Percentiles rank a stretch among this genome's conserved stretches.
Evolutionary conservation across 805 yeast species (phyloP).

Genomic region (Ogataea philodendri): DNA sequence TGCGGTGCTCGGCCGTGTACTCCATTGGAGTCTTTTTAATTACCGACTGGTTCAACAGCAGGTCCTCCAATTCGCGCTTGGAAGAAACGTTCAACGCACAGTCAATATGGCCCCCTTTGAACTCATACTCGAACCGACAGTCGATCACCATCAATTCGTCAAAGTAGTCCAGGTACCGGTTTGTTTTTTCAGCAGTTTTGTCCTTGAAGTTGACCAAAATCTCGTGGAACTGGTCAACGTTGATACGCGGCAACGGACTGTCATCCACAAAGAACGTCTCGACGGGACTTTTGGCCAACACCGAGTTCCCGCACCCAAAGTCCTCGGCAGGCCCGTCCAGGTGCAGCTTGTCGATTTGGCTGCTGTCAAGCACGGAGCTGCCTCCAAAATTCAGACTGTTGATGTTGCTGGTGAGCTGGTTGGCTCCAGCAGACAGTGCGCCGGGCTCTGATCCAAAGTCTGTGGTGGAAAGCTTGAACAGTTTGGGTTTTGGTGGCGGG

Average conservation of each 20-base stretch:
- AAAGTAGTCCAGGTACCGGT: conserved; percentile 43
- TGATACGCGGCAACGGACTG: conserved; percentile 71
- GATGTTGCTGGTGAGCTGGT: conserved; percentile 28
- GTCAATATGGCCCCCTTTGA: conserved; percentile 85
- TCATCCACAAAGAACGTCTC: conserved; percentile 44
- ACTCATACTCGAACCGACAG: conserved; percentile 92
- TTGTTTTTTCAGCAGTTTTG: conserved; percentile 34
- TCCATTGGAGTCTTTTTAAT: conserved; percentile 24
- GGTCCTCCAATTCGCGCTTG: conserved; percentile 62
- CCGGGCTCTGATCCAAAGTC: conserved; percentile 10
- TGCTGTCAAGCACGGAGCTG: not conserved
- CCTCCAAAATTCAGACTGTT: conserved; percentile 15
- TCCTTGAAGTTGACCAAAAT: conserved; percentile 45
- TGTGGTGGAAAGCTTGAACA: conserved; percentile 19
- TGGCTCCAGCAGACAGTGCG: conserved; percentile 24
- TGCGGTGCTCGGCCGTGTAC: conserved; percentile 29
- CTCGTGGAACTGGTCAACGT: conserved; percentile 53
- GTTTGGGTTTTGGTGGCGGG: conserved; percentile 9
- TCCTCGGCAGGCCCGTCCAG: conserved; percentile 14
- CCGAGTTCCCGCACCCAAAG: conserved; percentile 24
- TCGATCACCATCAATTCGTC: conserved; percentile 66
- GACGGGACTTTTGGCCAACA: conserved; percentile 34
- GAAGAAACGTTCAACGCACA: conserved; percentile 78
- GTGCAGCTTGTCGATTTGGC: conserved; percentile 9
- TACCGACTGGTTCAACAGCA: conserved; percentile 38